These are phyloP conservation scores for Lactarius psammicola DNA, from an alignment of 768 basidiomycete genomes.

Conservation along the genomic window DNA sequence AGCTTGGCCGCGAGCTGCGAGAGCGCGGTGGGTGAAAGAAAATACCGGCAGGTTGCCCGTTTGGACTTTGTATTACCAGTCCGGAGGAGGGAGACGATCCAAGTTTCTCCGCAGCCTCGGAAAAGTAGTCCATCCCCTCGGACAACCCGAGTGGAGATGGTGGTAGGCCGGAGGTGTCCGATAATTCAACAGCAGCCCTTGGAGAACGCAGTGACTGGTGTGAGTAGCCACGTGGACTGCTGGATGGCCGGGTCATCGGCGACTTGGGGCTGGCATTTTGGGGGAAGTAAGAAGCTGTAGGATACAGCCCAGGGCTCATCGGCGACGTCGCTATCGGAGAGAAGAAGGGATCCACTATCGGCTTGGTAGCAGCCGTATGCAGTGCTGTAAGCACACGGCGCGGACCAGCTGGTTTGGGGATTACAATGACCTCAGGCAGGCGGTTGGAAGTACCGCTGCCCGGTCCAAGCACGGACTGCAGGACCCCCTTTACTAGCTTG, in stretches of 20 bases:
- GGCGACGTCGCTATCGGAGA: conserved; percentile 94
- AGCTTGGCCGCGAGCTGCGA: conserved; percentile 20
- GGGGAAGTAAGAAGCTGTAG: conserved; percentile 46
- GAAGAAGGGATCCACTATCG: conserved; percentile 88
- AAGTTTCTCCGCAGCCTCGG: conserved; percentile 60
- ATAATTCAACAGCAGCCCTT: conserved; percentile 38
- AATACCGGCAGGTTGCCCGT: conserved; percentile 92
- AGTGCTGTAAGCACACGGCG: conserved; percentile 89
- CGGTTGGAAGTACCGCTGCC: conserved; percentile 45
- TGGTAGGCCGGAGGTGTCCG: conserved; percentile 46
- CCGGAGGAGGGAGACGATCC: conserved; percentile 81
- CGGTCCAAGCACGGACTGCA: conserved; percentile 63
- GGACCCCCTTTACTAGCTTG: conserved; percentile 80
- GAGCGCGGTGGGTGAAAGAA: conserved; percentile 78
- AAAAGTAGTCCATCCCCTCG: conserved; percentile 77
- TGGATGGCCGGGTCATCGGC: conserved; percentile 46
- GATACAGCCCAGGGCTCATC: conserved; percentile 62
- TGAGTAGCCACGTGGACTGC: conserved; percentile 53
- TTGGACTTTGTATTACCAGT: conserved; percentile 86
- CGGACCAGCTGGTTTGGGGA: conserved; percentile 96
- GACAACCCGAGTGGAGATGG: conserved; percentile 71
- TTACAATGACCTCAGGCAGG: conserved; percentile 90
- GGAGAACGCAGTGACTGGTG: conserved; percentile 61
- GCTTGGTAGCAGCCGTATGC: conserved; percentile 85
- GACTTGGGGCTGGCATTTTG: conserved; percentile 40